Conservation (phyloP, 1,284 basidiomycete species). For the Vanrija sp. region DNA sequence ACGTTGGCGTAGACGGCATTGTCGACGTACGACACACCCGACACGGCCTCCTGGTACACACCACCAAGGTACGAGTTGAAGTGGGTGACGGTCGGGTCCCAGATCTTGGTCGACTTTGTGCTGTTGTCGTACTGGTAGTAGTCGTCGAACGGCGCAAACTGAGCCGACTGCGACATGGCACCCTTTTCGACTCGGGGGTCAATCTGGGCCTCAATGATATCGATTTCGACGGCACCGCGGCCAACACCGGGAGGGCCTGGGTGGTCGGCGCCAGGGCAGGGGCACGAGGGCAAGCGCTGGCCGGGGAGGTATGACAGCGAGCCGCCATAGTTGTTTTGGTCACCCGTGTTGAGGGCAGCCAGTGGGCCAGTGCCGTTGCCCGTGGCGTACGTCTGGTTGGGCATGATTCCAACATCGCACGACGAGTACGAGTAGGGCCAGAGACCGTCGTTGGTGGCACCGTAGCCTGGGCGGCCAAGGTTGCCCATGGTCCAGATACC, state of each 20-base stretch:
- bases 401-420: constrained; percentile 36
- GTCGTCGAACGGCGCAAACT: constrained; percentile 58
- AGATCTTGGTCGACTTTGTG: constrained; percentile 36
- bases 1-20: constrained; percentile 55
- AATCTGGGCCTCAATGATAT: constrained; percentile 61
- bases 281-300: constrained; percentile 55
- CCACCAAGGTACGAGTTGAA: constrained; percentile 74
- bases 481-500: constrained; percentile 53
- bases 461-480: constrained; percentile 50
- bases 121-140: constrained; percentile 58
- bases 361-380: constrained; percentile 47
- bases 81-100: constrained; percentile 53
- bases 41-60: constrained; percentile 71
- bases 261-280: constrained; percentile 57
- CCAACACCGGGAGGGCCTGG: constrained; percentile 60
- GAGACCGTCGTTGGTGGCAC: constrained; percentile 71
- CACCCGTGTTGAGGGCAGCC: constrained; percentile 41
- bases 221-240: constrained; percentile 62
- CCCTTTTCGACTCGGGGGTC: constrained; percentile 14
- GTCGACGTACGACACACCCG: constrained; percentile 58
- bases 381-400: constrained; percentile 28
- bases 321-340: constrained; percentile 25
- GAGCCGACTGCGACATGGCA: constrained; percentile 28
- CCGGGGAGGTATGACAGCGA: constrained; percentile 48
- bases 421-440: constrained; percentile 54